These are phyloP conservation scores for Cenchrus americanus DNA, from an alignment of 176 grass and related monocot genomes.

Conservation along the genomic window DNA sequence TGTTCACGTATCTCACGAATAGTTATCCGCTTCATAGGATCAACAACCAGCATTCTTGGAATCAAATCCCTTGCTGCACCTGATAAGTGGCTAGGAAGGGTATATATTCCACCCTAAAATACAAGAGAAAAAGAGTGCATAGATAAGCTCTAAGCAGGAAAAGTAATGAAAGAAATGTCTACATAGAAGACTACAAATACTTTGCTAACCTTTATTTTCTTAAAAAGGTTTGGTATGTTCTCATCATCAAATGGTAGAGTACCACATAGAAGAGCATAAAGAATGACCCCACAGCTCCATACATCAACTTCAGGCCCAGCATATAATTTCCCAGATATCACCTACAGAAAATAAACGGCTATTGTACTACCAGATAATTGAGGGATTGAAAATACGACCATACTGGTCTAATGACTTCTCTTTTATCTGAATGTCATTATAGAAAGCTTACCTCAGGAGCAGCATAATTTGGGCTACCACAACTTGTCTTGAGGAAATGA, in stretches of 20 bases:
- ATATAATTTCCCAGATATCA: slow-evolving; percentile 78
- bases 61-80: slow-evolving; percentile 69
- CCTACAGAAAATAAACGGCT: slow-evolving; percentile 41
- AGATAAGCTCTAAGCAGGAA: slow-evolving; percentile 17
- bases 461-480: slow-evolving; percentile 82
- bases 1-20: slow-evolving; percentile 73
- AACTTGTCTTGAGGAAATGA: slow-evolving; percentile 78
- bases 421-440: slow-evolving; percentile 1
- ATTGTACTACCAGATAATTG: not conserved
- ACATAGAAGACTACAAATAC: not conserved
- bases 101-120: slow-evolving; percentile 70
- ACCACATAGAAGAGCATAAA: slow-evolving; percentile 81
- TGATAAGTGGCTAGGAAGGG: slow-evolving; percentile 76
- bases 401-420: not conserved
- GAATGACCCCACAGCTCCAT: slow-evolving; percentile 81
- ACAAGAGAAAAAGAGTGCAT: not conserved
- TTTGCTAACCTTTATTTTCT: slow-evolving; percentile 77
- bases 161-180: not conserved
- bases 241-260: slow-evolving; percentile 81
- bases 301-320: slow-evolving; percentile 82
- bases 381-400: slow-evolving; percentile 12
- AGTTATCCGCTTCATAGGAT: slow-evolving; percentile 77
- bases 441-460: slow-evolving; percentile 62
- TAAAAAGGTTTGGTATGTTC: slow-evolving; percentile 81
- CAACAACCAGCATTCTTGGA: slow-evolving; percentile 75